Evolutionary conservation across 1,284 basidiomycete genomes (phyloP).

Genomic region (Erythrobasidium hasegawianum): DNA sequence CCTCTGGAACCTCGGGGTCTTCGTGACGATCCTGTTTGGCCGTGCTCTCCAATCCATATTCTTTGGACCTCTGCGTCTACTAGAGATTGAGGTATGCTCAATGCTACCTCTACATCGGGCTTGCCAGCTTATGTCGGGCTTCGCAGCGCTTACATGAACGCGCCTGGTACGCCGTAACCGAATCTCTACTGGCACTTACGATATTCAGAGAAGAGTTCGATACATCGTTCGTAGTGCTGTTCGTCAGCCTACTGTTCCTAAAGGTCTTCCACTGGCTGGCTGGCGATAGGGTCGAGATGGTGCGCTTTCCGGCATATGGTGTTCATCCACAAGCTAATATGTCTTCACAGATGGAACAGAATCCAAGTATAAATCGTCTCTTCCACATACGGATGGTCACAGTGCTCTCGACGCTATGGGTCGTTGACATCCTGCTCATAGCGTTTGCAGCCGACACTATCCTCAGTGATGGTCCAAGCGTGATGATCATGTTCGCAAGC

Average conservation of each 20-base stretch:
- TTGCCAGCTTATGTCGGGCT: conserved; percentile 7
- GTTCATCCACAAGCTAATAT: not conserved
- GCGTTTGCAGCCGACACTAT: conserved; percentile 72
- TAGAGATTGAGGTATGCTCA: conserved; percentile 76
- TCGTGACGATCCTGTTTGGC: conserved; percentile 70
- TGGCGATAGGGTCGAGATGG: conserved; percentile 91
- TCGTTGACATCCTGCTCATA: conserved; percentile 69
- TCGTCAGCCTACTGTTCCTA: conserved; percentile 84
- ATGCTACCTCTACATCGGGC: not conserved
- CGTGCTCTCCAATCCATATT: conserved; percentile 79
- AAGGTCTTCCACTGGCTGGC: conserved; percentile 98
- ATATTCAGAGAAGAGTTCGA: conserved; percentile 73
- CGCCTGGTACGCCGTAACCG: conserved; percentile 95
- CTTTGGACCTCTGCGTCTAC: conserved; percentile 81
- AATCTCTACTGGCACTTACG: conserved; percentile 89
- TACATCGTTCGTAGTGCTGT: conserved; percentile 86
- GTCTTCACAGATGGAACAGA: conserved; percentile 76
- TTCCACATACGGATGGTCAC: conserved; percentile 80
- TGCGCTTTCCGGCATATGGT: conserved; percentile 51
- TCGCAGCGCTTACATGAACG: conserved; percentile 84
- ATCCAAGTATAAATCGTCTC: conserved; percentile 74
- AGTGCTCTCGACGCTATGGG: conserved; percentile 66
- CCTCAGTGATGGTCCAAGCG: conserved; percentile 71
- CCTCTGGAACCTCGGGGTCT: conserved; percentile 85
- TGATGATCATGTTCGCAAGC: conserved; percentile 89